phyloP scores from a whole-genome alignment of 345 rosid species.

The Ricinus communis region DNA sequence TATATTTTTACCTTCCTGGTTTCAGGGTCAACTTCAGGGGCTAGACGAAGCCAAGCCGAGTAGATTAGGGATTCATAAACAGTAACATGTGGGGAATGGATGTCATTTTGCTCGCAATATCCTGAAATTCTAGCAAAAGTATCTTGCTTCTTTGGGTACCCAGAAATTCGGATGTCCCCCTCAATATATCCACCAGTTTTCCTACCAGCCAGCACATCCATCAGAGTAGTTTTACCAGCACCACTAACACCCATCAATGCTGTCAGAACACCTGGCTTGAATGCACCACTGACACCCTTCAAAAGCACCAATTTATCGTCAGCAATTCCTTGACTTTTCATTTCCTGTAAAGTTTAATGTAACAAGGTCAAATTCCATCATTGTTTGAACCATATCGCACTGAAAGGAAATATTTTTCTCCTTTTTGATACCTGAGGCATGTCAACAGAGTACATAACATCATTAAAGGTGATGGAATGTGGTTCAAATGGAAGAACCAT shows the following conservation, averaged over 20 bases:
- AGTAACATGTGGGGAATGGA: slow-evolving; percentile 77
- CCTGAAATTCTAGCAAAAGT: slow-evolving; percentile 82
- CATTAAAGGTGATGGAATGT: slow-evolving; percentile 57
- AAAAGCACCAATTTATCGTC: slow-evolving; percentile 64
- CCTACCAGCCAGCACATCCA: slow-evolving; percentile 91
- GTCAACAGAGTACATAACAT: slow-evolving; percentile 60
- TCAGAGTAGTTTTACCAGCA: slow-evolving; percentile 84
- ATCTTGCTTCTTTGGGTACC: slow-evolving; percentile 74
- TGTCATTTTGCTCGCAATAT: slow-evolving; percentile 75
- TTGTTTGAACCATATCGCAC: background rate
- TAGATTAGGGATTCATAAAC: slow-evolving; percentile 70
- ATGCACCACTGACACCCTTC: slow-evolving; percentile 75
- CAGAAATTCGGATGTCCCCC: slow-evolving; percentile 65
- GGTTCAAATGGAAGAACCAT: slow-evolving; percentile 82
- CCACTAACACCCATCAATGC: slow-evolving; percentile 81
- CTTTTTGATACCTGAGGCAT: slow-evolving; percentile 64
- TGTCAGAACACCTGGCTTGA: slow-evolving; percentile 82
- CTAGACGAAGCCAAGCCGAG: slow-evolving; percentile 77
- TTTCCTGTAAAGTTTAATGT: slow-evolving; percentile 36
- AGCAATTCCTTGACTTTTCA: slow-evolving; percentile 55
- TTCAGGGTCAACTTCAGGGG: slow-evolving; percentile 43
- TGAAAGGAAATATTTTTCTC: background rate
- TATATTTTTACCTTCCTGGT: slow-evolving; percentile 51
- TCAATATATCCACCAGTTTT: slow-evolving; percentile 78
- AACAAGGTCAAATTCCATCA: background rate